Evolutionary conservation across 139 green algal genomes (phyloP).

Genomic region (Picochlorum sp.): DNA sequence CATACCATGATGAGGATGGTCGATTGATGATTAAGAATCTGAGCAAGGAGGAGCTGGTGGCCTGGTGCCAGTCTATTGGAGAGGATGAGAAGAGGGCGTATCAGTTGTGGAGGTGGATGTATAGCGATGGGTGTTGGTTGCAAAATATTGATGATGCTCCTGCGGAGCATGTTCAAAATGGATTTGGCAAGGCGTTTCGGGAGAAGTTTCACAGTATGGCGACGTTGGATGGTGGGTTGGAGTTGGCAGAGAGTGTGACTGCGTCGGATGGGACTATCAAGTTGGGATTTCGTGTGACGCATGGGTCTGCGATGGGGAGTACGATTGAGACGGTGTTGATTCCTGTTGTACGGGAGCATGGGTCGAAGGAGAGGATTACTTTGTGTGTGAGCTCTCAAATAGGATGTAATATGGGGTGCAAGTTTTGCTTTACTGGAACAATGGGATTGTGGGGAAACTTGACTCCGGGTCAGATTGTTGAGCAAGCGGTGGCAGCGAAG

Average conservation of each 20-base stretch:
- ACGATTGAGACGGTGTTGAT: constrained; percentile 77
- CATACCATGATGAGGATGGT: constrained; percentile 31
- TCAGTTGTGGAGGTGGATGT: constrained; percentile 82
- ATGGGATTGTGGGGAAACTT: constrained; percentile 70
- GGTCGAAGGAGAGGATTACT: constrained; percentile 45
- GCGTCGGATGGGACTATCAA: constrained; percentile 68
- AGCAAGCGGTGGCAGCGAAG: constrained; percentile 61
- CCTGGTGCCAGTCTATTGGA: constrained; percentile 53
- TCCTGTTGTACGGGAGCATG: constrained; percentile 41
- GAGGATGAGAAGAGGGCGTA: constrained; percentile 45
- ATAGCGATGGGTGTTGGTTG: constrained; percentile 48
- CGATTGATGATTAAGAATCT: constrained; percentile 53
- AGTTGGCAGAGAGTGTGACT: constrained; percentile 38
- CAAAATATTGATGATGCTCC: constrained; percentile 39
- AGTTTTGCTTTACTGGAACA: constrained; percentile 74
- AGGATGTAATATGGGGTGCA: constrained; percentile 72
- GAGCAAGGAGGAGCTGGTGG: constrained; percentile 50
- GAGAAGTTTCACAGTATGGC: constrained; percentile 26
- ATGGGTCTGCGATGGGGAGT: constrained; percentile 20
- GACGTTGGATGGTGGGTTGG: constrained; percentile 51
- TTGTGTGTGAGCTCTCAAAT: constrained; percentile 68
- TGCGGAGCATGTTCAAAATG: constrained; percentile 23
- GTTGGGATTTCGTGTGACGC: constrained; percentile 57
- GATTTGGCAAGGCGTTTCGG: constrained; percentile 47
- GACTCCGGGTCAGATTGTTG: constrained; percentile 64